A percentile compares a stretch with the other conserved stretches of the same genome.
phyloP scores from a whole-genome alignment of 441 rosid species.

The Gossypium schwendimanii region DNA sequence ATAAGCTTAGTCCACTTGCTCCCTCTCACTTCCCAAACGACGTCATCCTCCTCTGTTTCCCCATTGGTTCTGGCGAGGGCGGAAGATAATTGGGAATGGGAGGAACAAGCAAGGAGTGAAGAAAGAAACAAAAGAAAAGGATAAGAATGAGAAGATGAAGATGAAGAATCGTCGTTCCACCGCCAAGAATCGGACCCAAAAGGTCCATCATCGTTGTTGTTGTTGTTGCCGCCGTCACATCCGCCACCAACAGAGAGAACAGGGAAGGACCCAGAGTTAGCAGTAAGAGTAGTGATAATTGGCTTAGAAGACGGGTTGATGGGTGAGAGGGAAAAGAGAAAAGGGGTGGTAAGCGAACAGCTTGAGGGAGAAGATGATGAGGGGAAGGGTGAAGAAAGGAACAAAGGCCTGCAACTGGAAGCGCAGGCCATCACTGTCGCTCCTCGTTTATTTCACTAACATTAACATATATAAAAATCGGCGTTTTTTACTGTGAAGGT shows the following conservation, averaged over 20 bases:
- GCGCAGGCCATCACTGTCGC: constrained; percentile 7
- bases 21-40: constrained; percentile 75
- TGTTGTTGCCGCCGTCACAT: constrained; percentile 20
- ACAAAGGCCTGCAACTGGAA: constrained; percentile 11
- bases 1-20: constrained; percentile 57
- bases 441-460: neutral
- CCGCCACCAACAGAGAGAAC: constrained; percentile 18
- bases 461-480: neutral
- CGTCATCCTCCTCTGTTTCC: constrained; percentile 18
- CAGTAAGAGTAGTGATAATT: neutral
- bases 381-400: constrained; percentile 5
- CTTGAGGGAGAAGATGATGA: neutral
- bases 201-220: constrained; percentile 24
- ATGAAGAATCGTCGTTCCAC: constrained; percentile 25
- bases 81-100: constrained; percentile 34
- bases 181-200: constrained; percentile 33
- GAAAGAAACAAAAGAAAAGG: constrained; percentile 26
- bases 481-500: neutral
- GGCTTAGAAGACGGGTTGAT: neutral
- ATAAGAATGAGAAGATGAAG: constrained; percentile 2
- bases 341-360: neutral
- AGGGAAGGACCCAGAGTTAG: neutral
- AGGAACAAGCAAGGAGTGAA: constrained; percentile 29
- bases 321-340: neutral
- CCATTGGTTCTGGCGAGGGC: constrained; percentile 29